Base-by-base conservation (phyloP, 257 asterid species). In the Primulina huaijiensis region DNA sequence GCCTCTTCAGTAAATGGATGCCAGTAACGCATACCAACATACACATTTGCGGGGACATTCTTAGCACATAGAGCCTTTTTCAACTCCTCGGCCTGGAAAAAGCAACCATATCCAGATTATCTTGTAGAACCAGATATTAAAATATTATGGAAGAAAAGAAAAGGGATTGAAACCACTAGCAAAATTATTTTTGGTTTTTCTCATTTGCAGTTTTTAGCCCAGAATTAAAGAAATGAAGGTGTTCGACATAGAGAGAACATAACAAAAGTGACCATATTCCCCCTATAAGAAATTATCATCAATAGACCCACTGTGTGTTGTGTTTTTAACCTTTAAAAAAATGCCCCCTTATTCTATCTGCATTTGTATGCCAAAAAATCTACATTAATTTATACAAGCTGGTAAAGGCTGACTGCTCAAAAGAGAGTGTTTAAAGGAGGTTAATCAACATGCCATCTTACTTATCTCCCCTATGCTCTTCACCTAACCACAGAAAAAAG, bases 1-100 rank as follows among this genome's bases (percentile, higher is more conserved):
- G 99, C 97, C 82, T 94, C 99, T 80, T 94, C 97, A 23, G 97
- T 94, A 82, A 91, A 94, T 68, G 99, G 99, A 82, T 94, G 99
- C 99, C 97, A 94, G 82, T 94, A 91, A 60, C 96, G 96, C 99
- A 94, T 94, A 34, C 97, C 99, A 62, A 91, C 97, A 67, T 91
- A 94, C 77, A 94, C 97, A 75, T 89, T 88, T 65, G 96, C 99
- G 6, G 96, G 97, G 64, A 91, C 87, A 75, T 88, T 77, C 84
- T 91, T 91, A 64, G 62, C 84, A 23, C 58, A 81, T 19, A 94
- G 89, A 53, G 97, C 90, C 74, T 90, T 90, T 70, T 88, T 84
- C 82, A 94, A 80, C 71, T 88, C 97, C 82, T 85, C 96, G 74
- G 99, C 99, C 99, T 94, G 79, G 62, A 75, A 29, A 74, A 60